Percentiles rank a stretch among this genome's conserved stretches.
Conservation (phyloP, 257 asterid species). For the Lantana camara region DNA sequence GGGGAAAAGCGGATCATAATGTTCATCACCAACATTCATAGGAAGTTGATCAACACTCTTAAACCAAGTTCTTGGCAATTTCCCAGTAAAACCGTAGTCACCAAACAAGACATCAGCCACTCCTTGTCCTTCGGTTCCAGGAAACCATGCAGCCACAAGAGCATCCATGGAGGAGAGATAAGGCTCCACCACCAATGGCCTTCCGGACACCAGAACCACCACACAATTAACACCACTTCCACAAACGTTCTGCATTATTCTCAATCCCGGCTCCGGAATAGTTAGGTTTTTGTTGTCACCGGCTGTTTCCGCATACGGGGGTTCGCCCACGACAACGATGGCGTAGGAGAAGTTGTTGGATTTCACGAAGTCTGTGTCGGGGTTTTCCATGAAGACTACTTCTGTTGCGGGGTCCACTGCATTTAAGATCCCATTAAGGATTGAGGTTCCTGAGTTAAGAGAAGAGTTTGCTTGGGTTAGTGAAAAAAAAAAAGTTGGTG, state of each 20-base stretch:
- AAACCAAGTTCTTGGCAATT: slow-evolving; percentile 63
- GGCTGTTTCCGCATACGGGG: slow-evolving; percentile 44
- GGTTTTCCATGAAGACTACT: slow-evolving; percentile 36
- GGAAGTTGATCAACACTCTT: slow-evolving; percentile 60
- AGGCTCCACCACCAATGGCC: slow-evolving; percentile 56
- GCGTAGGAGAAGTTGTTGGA: slow-evolving; percentile 43
- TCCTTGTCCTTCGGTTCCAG: slow-evolving; percentile 69
- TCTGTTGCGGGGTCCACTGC: slow-evolving; percentile 40
- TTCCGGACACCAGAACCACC: slow-evolving; percentile 54
- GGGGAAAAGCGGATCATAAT: slow-evolving; percentile 67
- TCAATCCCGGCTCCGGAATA: slow-evolving; percentile 41
- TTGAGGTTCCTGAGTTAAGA: slow-evolving; percentile 47
- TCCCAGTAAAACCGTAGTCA: slow-evolving; percentile 57
- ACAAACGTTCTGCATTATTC: slow-evolving; percentile 43
- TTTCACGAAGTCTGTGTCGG: slow-evolving; percentile 28
- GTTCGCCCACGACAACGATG: slow-evolving; percentile 61
- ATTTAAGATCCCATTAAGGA: slow-evolving; percentile 36
- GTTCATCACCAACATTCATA: slow-evolving; percentile 52
- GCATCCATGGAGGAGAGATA: slow-evolving; percentile 45
- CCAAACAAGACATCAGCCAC: slow-evolving; percentile 65
- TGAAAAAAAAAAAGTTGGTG: too few relatives aligned
- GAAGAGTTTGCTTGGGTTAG: neutral
- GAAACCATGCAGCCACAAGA: slow-evolving; percentile 75
- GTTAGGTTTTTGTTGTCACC: slow-evolving; percentile 51
- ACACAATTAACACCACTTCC: slow-evolving; percentile 49